Conservation (phyloP, 371 early-diverging fungal genomes). For the Rhizopus sp. region DNA sequence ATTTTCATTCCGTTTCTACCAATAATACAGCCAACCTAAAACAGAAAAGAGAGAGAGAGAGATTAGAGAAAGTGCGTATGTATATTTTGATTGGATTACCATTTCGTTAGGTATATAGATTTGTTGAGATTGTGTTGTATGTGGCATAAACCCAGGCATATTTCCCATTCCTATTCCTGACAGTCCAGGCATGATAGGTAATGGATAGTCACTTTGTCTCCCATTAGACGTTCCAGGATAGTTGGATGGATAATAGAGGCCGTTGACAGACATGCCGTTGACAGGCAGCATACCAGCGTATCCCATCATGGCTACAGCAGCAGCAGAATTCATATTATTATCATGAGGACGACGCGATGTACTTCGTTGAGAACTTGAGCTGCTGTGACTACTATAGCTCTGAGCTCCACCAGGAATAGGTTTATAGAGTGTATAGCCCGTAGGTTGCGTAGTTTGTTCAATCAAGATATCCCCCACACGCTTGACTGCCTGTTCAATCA, state of each 20-base stretch:
- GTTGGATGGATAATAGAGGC: constrained; percentile 35
- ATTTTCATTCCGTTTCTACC: constrained; percentile 88
- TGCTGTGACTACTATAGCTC: constrained; percentile 4
- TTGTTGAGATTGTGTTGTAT: constrained; percentile 66
- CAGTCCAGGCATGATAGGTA: constrained; percentile 32
- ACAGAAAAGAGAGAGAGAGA: constrained; percentile 2
- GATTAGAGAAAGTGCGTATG: not conserved
- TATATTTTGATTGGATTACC: constrained; percentile 36
- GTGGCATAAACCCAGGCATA: constrained; percentile 32
- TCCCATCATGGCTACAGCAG: constrained; percentile 34
- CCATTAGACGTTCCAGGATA: constrained; percentile 25
- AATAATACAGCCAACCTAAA: constrained; percentile 78
- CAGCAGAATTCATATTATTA: constrained; percentile 19
- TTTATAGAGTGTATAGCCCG: constrained; percentile 48
- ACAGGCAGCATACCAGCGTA: constrained; percentile 41
- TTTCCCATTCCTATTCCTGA: constrained; percentile 32
- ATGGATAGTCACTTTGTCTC: constrained; percentile 26
- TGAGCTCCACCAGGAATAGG: constrained; percentile 47
- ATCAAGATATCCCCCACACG: constrained; percentile 71
- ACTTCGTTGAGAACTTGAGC: not conserved
- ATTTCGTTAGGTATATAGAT: constrained; percentile 84
- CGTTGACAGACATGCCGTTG: constrained; percentile 43
- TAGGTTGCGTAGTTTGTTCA: constrained; percentile 57
- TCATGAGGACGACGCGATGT: constrained; percentile 6
- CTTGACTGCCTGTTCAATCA: constrained; percentile 78